Evolutionary conservation across 2,329 filamentous ascomycete genomes (phyloP).

Genomic region (Gremmenia infestans): DNA sequence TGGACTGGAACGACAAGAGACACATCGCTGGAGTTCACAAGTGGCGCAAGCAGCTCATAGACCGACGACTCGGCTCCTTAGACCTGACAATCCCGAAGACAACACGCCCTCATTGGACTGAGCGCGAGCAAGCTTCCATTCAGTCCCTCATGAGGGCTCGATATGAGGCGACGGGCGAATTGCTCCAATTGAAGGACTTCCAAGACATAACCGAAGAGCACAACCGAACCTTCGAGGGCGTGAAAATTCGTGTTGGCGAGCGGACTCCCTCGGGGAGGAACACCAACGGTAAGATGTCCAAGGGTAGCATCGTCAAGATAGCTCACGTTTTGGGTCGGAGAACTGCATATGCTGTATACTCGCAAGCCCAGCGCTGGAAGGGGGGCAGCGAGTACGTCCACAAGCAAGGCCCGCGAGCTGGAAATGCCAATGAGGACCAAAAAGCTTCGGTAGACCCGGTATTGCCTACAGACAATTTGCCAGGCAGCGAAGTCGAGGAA

Average conservation of each 20-base stretch:
- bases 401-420: too few species aligned
- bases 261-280: background rate
- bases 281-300: background rate
- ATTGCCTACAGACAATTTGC: too few species aligned
- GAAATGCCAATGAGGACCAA: too few species aligned
- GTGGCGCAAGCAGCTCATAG: constrained; percentile 1
- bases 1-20: constrained; percentile 1
- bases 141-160: background rate
- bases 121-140: background rate
- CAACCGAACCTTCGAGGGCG: background rate
- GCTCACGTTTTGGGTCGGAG: background rate
- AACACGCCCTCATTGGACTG: background rate
- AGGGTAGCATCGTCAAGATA: background rate
- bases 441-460: too few species aligned
- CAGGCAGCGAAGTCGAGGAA: too few species aligned
- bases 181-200: background rate
- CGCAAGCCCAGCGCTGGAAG: background rate
- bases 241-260: background rate
- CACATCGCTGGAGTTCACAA: background rate
- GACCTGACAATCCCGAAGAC: background rate
- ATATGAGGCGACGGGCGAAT: background rate
- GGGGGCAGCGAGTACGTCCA: background rate
- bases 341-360: background rate
- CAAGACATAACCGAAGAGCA: background rate
- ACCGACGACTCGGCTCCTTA: background rate